Evolutionary conservation across 169 alveolate species (phyloP), one percentile per base, ranked within the genome.

Genomic region (Babesia bigemina): DNA sequence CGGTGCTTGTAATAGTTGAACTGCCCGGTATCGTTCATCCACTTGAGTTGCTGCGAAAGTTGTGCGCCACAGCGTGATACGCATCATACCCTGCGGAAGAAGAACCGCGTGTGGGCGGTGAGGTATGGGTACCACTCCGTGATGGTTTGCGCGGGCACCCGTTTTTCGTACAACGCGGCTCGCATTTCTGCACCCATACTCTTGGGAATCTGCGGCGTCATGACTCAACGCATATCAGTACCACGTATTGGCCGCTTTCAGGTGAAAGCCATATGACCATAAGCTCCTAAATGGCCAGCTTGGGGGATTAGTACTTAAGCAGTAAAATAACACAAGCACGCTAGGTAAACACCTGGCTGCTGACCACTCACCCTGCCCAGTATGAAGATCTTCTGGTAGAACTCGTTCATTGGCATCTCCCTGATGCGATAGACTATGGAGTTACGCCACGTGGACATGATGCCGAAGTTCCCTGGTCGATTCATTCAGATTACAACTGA

Each of bases 91-190:
- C 84, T 86, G 36, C 94, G 66, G 28, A 63, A 90, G 45, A 78
- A 76, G 59, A 84, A 90, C 58, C 94, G 65, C 0, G 92, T 63
- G 62, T 84, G 86, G 17, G 92, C 88, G 22, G 92, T 86, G 53
- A 90, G 88, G 63, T 90, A 90, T 14, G 94, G 94, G 74, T 85
- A 90, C 94, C 94, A 90, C 47, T 86, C 87, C 19, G 90, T 74
- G 57, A 86, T 57, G 24, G 50, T 86, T 26, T 86, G 79, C 33
- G 76, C 65, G 49, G 79, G 85, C 36, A 86, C 91, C 60, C 94
- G 61, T 24, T 84, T 73, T 60, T 90, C 91, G 59, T 82, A 74
- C 39, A 85, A 56, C 47, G 86, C 87, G 45, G 86, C 77, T 21
- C 94, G 74, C 90, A 90, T 59, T 69, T 86, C 90, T 28, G 87